Conservation (phyloP, 2,329 filamentous ascomycete genomes). For the Monosporascus sp. region DNA sequence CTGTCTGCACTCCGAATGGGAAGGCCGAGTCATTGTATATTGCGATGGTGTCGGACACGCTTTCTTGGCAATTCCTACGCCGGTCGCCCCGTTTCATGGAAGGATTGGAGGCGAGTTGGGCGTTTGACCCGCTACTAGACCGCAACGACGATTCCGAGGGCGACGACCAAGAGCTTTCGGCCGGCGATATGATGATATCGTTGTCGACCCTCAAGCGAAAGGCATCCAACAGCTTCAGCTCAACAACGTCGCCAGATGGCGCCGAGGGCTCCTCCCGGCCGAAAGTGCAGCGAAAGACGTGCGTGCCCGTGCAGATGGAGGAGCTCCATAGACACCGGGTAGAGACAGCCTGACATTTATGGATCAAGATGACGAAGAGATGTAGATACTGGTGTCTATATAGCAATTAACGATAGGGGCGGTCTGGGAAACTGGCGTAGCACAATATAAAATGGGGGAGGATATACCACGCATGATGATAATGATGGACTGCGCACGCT, state of each 20-base stretch:
- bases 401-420: background rate
- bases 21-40: constrained; percentile 57
- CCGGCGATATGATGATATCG: constrained; percentile 40
- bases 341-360: constrained; percentile 29
- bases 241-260: constrained; percentile 18
- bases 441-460: background rate
- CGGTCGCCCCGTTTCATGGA: constrained; percentile 43
- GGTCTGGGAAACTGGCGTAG: background rate
- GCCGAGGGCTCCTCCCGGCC: constrained; percentile 16
- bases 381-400: background rate
- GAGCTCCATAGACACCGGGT: constrained; percentile 32
- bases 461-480: background rate
- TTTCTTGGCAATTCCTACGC: constrained; percentile 52
- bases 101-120: constrained; percentile 52
- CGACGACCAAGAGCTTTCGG: constrained; percentile 35
- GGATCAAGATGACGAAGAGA: background rate
- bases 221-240: constrained; percentile 45
- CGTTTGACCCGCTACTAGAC: constrained; percentile 46
- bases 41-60: constrained; percentile 46
- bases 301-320: constrained; percentile 32
- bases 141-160: constrained; percentile 30
- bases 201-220: constrained; percentile 43
- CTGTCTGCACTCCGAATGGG: constrained; percentile 48
- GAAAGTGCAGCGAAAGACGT: constrained; percentile 35
- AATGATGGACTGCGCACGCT: background rate